These are phyloP conservation scores for Hymenoscyphus linearis DNA, from an alignment of 2,329 filamentous ascomycete genomes.

Conservation along the genomic window DNA sequence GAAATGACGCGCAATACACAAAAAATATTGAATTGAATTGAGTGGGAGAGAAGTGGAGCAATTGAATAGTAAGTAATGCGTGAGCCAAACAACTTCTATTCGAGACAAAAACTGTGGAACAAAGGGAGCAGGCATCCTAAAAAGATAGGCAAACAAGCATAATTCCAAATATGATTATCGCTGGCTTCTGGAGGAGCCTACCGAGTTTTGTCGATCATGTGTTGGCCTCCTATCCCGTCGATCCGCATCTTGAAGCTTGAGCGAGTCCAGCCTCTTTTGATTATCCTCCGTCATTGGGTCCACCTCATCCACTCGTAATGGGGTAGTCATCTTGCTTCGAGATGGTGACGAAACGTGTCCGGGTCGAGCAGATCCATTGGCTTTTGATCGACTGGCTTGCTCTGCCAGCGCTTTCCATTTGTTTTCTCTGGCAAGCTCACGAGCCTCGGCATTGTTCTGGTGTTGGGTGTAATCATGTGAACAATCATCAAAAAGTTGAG, in stretches of 20 bases:
- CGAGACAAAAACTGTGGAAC: conserved; percentile 20
- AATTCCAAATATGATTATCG: conserved; percentile 31
- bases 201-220: conserved; percentile 57
- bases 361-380: conserved; percentile 34
- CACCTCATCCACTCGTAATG: conserved; percentile 63
- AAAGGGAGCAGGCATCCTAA: conserved; percentile 16
- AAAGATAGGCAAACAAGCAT: conserved; percentile 19
- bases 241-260: conserved; percentile 83
- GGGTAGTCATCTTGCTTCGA: conserved; percentile 37
- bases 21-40: conserved; percentile 9
- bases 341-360: conserved; percentile 33
- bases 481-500: conserved; percentile 96
- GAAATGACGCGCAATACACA: conserved; percentile 4
- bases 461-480: conserved; percentile 97
- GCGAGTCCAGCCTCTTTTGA: conserved; percentile 79
- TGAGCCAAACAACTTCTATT: conserved; percentile 26
- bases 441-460: conserved; percentile 83
- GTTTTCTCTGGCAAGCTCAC: conserved; percentile 73
- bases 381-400: conserved; percentile 66
- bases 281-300: conserved; percentile 78
- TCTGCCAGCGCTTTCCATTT: conserved; percentile 87
- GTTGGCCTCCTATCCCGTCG: conserved; percentile 48
- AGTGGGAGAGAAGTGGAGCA: conserved; percentile 8
- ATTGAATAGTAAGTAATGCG: conserved; percentile 18
- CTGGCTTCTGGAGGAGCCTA: conserved; percentile 39